Percentiles rank a stretch among this genome's conserved stretches.
Conservation (phyloP, 768 basidiomycete genomes). For the Phylloporus scabripes region DNA sequence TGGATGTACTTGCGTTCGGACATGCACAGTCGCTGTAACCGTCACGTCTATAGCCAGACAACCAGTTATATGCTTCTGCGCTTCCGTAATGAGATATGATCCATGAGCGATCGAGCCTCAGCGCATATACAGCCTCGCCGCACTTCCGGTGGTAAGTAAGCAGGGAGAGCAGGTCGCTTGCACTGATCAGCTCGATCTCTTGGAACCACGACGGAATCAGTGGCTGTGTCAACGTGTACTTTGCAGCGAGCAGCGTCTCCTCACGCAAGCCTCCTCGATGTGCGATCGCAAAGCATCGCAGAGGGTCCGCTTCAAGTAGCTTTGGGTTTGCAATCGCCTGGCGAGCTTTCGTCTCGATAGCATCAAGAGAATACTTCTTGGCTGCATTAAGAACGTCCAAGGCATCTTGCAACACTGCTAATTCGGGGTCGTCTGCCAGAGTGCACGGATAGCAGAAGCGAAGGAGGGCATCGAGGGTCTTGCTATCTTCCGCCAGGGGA, state of each 20-base stretch:
- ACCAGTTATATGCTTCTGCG: constrained; percentile 5
- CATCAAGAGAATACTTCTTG: constrained; percentile 17
- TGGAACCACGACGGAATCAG: constrained; percentile 18
- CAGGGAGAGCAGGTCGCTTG: constrained; percentile 22
- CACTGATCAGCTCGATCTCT: constrained; percentile 28
- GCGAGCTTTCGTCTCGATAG: constrained; percentile 17
- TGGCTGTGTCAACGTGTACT: constrained; percentile 23
- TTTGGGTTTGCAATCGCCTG: constrained; percentile 18
- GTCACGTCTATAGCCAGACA: neutral
- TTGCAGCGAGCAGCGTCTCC: constrained; percentile 28
- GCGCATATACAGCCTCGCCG: constrained; percentile 4
- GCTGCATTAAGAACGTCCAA: constrained; percentile 13
- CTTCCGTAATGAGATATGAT: constrained; percentile 2
- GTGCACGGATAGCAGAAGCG: constrained; percentile 22
- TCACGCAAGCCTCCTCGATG: constrained; percentile 17
- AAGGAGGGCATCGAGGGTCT: constrained; percentile 13
- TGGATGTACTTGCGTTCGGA: neutral
- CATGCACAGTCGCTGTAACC: neutral
- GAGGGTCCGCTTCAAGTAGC: constrained; percentile 16
- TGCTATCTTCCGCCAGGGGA: constrained; percentile 16
- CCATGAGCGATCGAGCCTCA: neutral
- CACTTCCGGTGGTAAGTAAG: constrained; percentile 20
- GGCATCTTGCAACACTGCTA: constrained; percentile 10
- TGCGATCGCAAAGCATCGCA: constrained; percentile 31
- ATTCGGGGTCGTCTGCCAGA: constrained; percentile 11